Conservation (phyloP, 768 basidiomycete species). For the Clitopilus passeckerianus region DNA sequence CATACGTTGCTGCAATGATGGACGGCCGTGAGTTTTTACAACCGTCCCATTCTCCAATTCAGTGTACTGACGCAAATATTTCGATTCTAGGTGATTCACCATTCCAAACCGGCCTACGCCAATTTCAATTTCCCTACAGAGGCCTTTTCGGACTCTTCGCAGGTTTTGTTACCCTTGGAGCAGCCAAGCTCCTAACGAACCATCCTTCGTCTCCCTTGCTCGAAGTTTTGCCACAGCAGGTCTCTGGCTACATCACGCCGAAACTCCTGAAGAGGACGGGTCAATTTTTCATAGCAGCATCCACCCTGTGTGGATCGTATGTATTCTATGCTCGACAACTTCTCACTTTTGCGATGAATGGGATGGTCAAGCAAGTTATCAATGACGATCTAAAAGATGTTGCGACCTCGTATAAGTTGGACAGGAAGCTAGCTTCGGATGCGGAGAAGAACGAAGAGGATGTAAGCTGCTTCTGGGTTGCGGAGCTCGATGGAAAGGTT, state of each 20-base stretch:
- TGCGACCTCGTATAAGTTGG: background rate
- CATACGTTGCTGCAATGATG: background rate
- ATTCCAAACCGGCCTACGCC: background rate
- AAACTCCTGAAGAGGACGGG: background rate
- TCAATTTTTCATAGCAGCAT: background rate
- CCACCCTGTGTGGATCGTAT: background rate
- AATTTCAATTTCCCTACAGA: background rate
- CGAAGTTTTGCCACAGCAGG: background rate
- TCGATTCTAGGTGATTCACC: background rate
- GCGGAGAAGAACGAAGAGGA: conserved; percentile 2
- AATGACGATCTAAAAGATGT: background rate
- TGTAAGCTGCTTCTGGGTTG: conserved; percentile 18
- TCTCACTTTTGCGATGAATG: conserved; percentile 12
- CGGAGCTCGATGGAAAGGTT: conserved; percentile 11
- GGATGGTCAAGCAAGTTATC: conserved; percentile 7
- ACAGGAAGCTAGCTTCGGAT: conserved; percentile 12
- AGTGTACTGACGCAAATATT: background rate
- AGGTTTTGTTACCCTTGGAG: background rate
- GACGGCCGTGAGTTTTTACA: background rate
- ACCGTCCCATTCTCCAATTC: background rate
- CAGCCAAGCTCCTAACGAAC: background rate
- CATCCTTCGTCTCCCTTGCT: background rate
- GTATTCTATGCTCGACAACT: conserved; percentile 9
- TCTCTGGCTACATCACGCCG: background rate
- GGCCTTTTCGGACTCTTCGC: background rate